These are phyloP conservation scores for Trichophyton rubrum DNA, from an alignment of 2,329 filamentous ascomycete genomes.

Conservation along the genomic window DNA sequence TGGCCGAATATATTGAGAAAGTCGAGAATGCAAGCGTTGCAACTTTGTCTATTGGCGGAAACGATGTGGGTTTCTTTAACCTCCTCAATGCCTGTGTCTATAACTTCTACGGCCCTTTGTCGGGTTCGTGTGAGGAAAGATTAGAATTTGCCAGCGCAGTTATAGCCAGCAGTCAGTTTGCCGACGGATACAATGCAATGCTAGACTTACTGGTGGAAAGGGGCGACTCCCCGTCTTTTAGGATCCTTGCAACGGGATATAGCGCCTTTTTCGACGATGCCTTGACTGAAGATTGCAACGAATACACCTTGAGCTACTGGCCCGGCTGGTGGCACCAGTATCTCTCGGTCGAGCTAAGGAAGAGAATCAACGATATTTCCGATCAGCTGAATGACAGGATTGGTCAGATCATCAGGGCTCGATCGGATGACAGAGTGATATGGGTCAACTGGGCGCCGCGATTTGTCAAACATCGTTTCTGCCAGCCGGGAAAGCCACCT, in stretches of 20 bases:
- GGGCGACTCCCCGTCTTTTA: slow-evolving; percentile 18
- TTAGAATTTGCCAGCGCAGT: slow-evolving; percentile 1
- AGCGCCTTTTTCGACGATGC: slow-evolving; percentile 17
- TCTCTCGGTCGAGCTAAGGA: slow-evolving; percentile 16
- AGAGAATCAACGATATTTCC: slow-evolving; percentile 16
- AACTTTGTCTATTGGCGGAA: not conserved
- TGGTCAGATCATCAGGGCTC: slow-evolving; percentile 14
- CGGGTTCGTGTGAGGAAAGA: slow-evolving; percentile 8
- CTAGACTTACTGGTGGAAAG: slow-evolving; percentile 16
- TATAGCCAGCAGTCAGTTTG: slow-evolving; percentile 12
- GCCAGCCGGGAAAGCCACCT: slow-evolving; percentile 15
- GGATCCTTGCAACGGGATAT: slow-evolving; percentile 15
- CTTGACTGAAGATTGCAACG: slow-evolving; percentile 13
- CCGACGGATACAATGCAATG: slow-evolving; percentile 13
- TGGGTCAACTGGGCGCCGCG: slow-evolving; percentile 18
- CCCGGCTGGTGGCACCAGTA: slow-evolving; percentile 7
- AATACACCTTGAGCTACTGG: slow-evolving; percentile 11
- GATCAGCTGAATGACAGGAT: slow-evolving; percentile 18
- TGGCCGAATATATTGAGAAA: slow-evolving; percentile 8
- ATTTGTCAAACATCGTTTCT: slow-evolving; percentile 20
- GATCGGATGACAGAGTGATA: slow-evolving; percentile 13
- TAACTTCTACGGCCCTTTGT: slow-evolving; percentile 14
- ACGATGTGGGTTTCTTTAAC: slow-evolving; percentile 18
- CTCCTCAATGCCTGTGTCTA: slow-evolving; percentile 21
- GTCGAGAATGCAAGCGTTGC: slow-evolving; percentile 14